Percentiles rank a stretch among this genome's conserved stretches.
phyloP scores from a whole-genome alignment of 768 basidiomycete species.

The Sporobolomyces pararoseus region DNA sequence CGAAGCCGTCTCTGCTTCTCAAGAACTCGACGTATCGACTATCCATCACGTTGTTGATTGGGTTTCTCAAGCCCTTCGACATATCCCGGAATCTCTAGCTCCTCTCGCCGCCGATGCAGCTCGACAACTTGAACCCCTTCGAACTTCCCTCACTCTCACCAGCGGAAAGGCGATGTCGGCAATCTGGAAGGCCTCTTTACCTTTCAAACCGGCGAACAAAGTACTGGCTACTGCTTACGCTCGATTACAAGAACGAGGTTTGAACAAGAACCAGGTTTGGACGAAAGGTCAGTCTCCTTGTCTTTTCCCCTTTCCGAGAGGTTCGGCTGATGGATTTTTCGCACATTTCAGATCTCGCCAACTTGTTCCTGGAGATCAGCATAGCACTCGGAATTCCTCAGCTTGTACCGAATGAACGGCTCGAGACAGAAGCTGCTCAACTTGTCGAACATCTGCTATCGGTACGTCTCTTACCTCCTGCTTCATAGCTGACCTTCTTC shows the following conservation, averaged over 20 bases:
- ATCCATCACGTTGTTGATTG: constrained; percentile 60
- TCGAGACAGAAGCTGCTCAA: constrained; percentile 3
- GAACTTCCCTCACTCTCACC: constrained; percentile 58
- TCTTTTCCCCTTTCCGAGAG: background rate
- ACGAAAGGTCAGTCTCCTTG: constrained; percentile 7
- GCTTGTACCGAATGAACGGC: background rate
- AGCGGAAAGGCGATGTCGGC: constrained; percentile 69
- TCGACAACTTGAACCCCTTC: constrained; percentile 50
- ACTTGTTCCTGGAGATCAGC: constrained; percentile 38
- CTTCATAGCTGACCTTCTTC: background rate
- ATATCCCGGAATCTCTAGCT: constrained; percentile 12
- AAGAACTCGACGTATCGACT: constrained; percentile 63
- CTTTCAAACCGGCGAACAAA: constrained; percentile 16
- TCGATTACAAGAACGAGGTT: constrained; percentile 3
- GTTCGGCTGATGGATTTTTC: background rate
- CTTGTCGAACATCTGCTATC: constrained; percentile 24
- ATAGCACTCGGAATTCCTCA: constrained; percentile 36
- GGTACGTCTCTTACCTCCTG: background rate
- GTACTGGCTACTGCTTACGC: constrained; percentile 27
- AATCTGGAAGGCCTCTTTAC: constrained; percentile 61
- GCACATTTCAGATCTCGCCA: constrained; percentile 15
- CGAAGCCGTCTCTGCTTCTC: constrained; percentile 50
- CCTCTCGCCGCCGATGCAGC: constrained; percentile 3
- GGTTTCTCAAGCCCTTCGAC: constrained; percentile 55
- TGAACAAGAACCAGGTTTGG: constrained; percentile 25